Evolutionary conservation across 2,329 filamentous ascomycete species (phyloP), one percentile per base, ranked within the genome.

Genomic region (Amesomyces nigricolor): DNA sequence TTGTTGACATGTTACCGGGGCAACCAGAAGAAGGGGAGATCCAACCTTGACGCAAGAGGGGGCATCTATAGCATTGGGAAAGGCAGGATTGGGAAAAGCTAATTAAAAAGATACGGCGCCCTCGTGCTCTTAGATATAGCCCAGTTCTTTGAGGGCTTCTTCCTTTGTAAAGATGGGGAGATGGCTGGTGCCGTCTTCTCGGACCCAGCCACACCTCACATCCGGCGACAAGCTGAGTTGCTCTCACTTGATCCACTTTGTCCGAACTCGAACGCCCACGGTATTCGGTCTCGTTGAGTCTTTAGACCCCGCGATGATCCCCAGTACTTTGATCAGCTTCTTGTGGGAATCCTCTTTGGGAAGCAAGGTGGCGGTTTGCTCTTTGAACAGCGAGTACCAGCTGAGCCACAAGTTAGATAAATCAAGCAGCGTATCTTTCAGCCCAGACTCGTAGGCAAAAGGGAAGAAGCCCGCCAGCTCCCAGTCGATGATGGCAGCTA

Each of bases 341-440:
- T 9, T 14, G 4, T 52, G 49, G 40, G 26, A 14, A n/a, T 43
- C 49, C 26, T n/a, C 29, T 10, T 32, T 42, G 26, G 49, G 39
- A 37, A 52, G n/a, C 13, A 52, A 35, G 10, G 14, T 17, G 19
- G 40, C 39, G 19, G 49, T 26, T 2, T 32, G 40, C 49, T 52
- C 40, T 32, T 52, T 52, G 40, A 45, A 52, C n/a, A 52, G 29
- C n/a, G 49, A 52, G 43, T 52, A 52, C 49, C 49, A 52, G 19
- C 6, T 52, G 40, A 52, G 45, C 19, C n/a, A 52, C 29, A 45
- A 30, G 14, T 39, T 45, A n/a, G 26, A 45, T 29, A 26, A 52
- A 17, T 39, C 49, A 22, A 39, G 40, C 10, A 45, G 4, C 16
- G 22, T 37, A 26, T 52, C 49, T 11, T 52, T 52, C 5, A 52